These are phyloP conservation scores for Vachellia pachyceras DNA, from an alignment of 306 rosid species.

Conservation along the genomic window DNA sequence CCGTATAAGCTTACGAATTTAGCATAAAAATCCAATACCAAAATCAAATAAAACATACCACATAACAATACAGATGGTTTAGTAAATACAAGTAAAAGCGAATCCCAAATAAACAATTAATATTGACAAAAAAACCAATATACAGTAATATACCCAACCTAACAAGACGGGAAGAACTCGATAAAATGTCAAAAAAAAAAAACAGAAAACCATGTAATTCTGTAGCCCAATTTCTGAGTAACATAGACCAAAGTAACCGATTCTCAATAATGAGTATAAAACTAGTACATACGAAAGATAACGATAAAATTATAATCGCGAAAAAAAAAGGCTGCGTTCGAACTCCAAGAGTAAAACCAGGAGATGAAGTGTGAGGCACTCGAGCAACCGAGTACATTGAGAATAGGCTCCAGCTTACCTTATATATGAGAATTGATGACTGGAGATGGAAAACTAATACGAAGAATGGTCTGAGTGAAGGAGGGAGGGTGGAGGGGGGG, in stretches of 20 bases:
- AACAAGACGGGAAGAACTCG: neutral
- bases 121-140: slow-evolving; percentile 20
- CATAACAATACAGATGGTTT: neutral
- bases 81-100: neutral
- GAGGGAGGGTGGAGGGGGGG: neutral
- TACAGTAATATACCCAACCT: neutral
- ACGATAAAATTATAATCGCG: neutral
- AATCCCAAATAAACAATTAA: slow-evolving; percentile 22
- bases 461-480: neutral
- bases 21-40: slow-evolving; percentile 27
- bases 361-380: neutral
- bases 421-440: neutral
- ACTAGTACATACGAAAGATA: neutral
- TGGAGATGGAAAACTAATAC: neutral
- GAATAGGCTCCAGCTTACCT: slow-evolving; percentile 13
- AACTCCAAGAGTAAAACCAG: neutral
- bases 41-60: neutral
- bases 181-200: neutral
- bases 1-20: neutral
- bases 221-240: slow-evolving; percentile 12
- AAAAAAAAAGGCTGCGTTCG: neutral
- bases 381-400: neutral
- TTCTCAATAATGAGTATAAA: neutral
- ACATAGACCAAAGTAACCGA: slow-evolving; percentile 40
- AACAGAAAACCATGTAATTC: neutral